These are phyloP conservation scores for Hypoxylon intermedium DNA, from an alignment of 495 filamentous ascomycete species.

Conservation along the genomic window DNA sequence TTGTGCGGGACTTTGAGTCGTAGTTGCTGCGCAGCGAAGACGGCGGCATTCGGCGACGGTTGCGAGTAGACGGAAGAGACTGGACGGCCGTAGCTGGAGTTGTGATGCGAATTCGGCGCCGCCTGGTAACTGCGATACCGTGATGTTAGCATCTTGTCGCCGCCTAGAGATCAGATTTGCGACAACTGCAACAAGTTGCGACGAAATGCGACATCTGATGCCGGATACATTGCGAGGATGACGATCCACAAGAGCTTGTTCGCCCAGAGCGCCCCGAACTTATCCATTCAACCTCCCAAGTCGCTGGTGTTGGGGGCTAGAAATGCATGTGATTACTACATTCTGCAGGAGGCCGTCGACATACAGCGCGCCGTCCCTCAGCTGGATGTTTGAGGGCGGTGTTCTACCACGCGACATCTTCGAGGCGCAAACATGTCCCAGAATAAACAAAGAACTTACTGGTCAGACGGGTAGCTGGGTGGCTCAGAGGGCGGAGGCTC, in stretches of 20 bases:
- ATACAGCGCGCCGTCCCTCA: not conserved
- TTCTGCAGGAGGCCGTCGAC: slow-evolving; percentile 18
- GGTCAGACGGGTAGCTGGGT: slow-evolving; percentile 16
- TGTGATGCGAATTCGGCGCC: slow-evolving; percentile 44
- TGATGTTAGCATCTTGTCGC: slow-evolving; percentile 37
- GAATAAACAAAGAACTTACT: slow-evolving; percentile 25
- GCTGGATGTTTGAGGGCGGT: no score
- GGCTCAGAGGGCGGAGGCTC: slow-evolving; percentile 26
- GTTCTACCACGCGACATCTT: not conserved
- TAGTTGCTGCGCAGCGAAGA: slow-evolving; percentile 40
- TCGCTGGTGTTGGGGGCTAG: slow-evolving; percentile 12
- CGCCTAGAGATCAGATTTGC: no score
- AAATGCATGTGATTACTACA: slow-evolving; percentile 29
- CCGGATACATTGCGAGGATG: slow-evolving; percentile 25
- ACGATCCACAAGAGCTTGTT: slow-evolving; percentile 22
- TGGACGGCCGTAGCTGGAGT: slow-evolving; percentile 44
- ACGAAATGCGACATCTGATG: slow-evolving; percentile 13
- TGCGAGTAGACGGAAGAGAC: slow-evolving; percentile 52
- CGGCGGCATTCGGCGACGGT: slow-evolving; percentile 34
- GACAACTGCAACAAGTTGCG: slow-evolving; percentile 1
- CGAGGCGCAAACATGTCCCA: slow-evolving; percentile 2
- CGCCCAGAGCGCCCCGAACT: slow-evolving; percentile 9
- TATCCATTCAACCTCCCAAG: slow-evolving; percentile 17
- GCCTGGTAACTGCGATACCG: slow-evolving; percentile 32
- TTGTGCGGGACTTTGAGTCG: slow-evolving; percentile 47